Evolutionary conservation across 495 filamentous ascomycete genomes (phyloP).

Genomic region (Aspergillus baeticus): DNA sequence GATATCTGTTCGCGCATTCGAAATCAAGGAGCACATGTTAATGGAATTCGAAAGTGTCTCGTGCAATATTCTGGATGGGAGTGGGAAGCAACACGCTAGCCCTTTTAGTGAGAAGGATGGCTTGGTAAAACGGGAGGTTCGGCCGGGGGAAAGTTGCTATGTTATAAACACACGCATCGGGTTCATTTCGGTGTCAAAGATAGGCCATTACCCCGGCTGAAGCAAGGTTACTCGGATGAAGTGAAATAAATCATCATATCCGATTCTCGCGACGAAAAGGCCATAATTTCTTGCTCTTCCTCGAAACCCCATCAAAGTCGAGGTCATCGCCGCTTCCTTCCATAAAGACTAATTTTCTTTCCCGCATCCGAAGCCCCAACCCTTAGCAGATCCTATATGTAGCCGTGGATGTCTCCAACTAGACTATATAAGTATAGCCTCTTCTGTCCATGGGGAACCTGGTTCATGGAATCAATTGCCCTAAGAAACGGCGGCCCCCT

Average conservation of each 20-base stretch:
- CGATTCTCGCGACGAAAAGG: not conserved
- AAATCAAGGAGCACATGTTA: slow-evolving; percentile 3
- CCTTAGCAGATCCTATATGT: too few relatives aligned
- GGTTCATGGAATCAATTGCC: too few relatives aligned
- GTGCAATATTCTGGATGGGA: not conserved
- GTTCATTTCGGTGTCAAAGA: not conserved
- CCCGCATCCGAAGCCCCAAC: too few relatives aligned
- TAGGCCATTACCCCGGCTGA: not conserved
- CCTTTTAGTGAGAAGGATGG: not conserved
- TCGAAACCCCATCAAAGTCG: too few relatives aligned
- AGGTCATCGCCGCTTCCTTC: too few relatives aligned
- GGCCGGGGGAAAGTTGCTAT: not conserved
- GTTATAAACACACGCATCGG: not conserved
- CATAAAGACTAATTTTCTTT: too few relatives aligned
- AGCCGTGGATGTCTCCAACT: too few relatives aligned
- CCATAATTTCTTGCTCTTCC: not conserved
- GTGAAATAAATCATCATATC: not conserved
- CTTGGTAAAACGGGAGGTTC: not conserved
- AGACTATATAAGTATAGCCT: too few relatives aligned
- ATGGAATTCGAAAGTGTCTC: not conserved
- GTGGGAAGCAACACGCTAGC: not conserved
- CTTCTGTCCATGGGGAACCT: too few relatives aligned
- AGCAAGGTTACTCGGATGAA: not conserved
- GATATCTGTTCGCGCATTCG: not conserved
- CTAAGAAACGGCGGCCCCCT: too few relatives aligned